A percentile compares a stretch with the other conserved stretches of the same genome.
phyloP scores from a whole-genome alignment of 306 rosid species.

The Quercus dentata region DNA sequence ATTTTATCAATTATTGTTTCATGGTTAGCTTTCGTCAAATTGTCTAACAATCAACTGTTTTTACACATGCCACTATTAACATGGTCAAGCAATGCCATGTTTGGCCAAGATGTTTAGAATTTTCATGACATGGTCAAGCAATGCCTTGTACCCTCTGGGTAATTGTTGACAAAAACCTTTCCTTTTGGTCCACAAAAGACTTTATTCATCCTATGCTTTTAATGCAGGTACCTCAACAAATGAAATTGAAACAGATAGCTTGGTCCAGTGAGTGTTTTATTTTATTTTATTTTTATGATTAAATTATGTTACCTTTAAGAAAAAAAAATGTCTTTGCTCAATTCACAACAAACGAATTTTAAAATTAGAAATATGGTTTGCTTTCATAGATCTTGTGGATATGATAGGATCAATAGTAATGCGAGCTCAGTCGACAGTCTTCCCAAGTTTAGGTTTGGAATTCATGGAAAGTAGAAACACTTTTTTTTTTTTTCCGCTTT shows the following conservation, averaged over 20 bases:
- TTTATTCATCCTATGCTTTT: not conserved
- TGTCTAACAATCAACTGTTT: not conserved
- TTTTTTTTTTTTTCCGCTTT: slow-evolving; percentile 8
- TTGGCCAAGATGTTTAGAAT: not conserved
- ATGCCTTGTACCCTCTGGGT: no score
- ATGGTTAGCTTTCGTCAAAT: not conserved
- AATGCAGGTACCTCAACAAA: not conserved
- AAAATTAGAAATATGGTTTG: not conserved
- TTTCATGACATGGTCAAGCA: not conserved
- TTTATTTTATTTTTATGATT: not conserved
- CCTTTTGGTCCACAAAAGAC: not conserved
- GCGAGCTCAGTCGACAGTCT: slow-evolving; percentile 18
- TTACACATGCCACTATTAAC: not conserved
- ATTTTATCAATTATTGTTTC: not conserved
- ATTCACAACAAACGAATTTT: not conserved
- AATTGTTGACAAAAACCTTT: not conserved
- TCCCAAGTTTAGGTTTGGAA: slow-evolving; percentile 32
- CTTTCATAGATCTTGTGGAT: not conserved
- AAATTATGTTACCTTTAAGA: not conserved
- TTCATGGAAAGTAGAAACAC: slow-evolving; percentile 20
- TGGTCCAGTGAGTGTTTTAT: no score
- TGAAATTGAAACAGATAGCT: not conserved
- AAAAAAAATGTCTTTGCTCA: not conserved
- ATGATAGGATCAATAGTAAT: no score
- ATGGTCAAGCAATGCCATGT: not conserved